Evolutionary conservation across 768 basidiomycete genomes (phyloP).

Genomic region (Boletus rufocinnamomeus): DNA sequence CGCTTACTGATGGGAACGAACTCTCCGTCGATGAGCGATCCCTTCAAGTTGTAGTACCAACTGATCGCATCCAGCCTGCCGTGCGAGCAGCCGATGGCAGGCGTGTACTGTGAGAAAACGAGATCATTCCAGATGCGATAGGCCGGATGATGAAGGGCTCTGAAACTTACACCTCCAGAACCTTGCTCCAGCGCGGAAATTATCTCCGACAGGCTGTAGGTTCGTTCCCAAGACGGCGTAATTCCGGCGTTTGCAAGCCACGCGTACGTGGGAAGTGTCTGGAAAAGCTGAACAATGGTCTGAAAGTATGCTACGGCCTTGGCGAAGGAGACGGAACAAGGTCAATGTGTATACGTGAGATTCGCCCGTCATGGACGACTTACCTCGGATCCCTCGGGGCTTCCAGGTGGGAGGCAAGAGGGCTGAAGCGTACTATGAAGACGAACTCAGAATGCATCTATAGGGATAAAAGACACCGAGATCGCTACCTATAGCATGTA

Average conservation of each 20-base stretch:
- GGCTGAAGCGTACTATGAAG: slow-evolving; percentile 54
- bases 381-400: slow-evolving; percentile 61
- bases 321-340: background rate
- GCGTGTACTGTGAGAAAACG: slow-evolving; percentile 43
- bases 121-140: background rate
- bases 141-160: background rate
- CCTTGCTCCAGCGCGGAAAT: slow-evolving; percentile 55
- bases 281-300: slow-evolving; percentile 56
- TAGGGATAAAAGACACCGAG: background rate
- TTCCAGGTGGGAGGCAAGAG: slow-evolving; percentile 58
- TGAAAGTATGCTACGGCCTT: slow-evolving; percentile 70
- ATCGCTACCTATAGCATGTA: slow-evolving; percentile 42
- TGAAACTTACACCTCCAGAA: slow-evolving; percentile 44
- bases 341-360: background rate
- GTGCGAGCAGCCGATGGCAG: slow-evolving; percentile 47
- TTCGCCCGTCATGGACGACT: background rate
- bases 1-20: slow-evolving; percentile 61
- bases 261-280: slow-evolving; percentile 71
- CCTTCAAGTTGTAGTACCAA: slow-evolving; percentile 66
- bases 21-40: slow-evolving; percentile 62
- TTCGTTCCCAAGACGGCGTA: slow-evolving; percentile 54
- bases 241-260: slow-evolving; percentile 78
- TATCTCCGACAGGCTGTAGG: slow-evolving; percentile 58
- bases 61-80: slow-evolving; percentile 45
- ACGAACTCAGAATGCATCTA: background rate